Base-by-base conservation (phyloP, 257 asterid species). In the Sherardia arvensis region DNA sequence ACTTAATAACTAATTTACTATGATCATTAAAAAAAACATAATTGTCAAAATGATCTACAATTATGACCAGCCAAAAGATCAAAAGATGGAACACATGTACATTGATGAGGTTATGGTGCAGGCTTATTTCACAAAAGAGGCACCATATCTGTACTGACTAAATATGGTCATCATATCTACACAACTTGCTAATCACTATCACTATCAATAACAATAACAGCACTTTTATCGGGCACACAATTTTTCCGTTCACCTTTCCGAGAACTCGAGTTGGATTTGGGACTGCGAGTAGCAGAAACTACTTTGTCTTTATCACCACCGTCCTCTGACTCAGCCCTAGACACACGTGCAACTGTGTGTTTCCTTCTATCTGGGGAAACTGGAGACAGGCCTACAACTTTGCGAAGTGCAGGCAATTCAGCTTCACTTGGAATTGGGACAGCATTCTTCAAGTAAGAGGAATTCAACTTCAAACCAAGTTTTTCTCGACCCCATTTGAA, bases 401-500 rank as follows among this genome's bases (percentile, higher is more conserved):
- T 53, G 53, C 21, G 9, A 7, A 54, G 57, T 7, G 71, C 64
- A 65, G 59, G 7, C 20, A 51, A 61, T 12, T 53, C 67, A 21
- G 1, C 55, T 8, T 22, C 21, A 10, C 7, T 21, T 0, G 61
- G 43, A 27, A 9, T 4, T 29, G 26, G 30, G 7, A 26, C 26
- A 32, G 56, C 53, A 54, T 54, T 65, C 60, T 49, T 62, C 59
- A 40, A 26, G 57, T 62, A 8, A 30, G 61, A 6, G 15, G 78
- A 57, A 23, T 18, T 63, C 14, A 72, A 22, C 69, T 73, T 64
- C 66, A 77, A 59, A 1, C 78, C 73, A 26, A 73, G 63, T 55
- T 80, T 77, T 75, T 59, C 76, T 69, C 69, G 76, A 26, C 64
- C 81, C 82, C 90, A 72, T 67, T 45, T 71, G 38, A 61, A 61